These are phyloP conservation scores for Fusarium hostae DNA, from an alignment of 2,329 filamentous ascomycete genomes.

Conservation along the genomic window DNA sequence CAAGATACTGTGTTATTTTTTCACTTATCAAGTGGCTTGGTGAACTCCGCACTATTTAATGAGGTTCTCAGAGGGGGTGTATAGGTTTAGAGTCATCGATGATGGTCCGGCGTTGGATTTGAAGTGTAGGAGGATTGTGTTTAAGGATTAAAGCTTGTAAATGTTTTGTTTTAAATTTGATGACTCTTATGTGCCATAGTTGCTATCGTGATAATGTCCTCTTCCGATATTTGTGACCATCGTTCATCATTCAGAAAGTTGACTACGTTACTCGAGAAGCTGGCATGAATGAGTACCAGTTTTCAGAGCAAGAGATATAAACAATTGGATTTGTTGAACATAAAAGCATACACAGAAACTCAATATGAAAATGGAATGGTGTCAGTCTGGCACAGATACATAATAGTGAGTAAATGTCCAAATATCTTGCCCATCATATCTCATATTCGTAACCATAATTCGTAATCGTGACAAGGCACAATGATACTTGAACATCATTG, in stretches of 20 bases:
- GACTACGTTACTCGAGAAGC: background rate
- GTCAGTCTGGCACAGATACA: background rate
- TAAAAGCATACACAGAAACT: background rate
- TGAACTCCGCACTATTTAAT: constrained; percentile 24
- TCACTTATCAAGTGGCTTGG: background rate
- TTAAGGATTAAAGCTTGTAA: constrained; percentile 24
- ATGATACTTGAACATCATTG: background rate
- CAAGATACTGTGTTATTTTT: background rate
- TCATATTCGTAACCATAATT: constrained; percentile 9
- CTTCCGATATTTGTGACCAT: background rate
- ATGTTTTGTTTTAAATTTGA: constrained; percentile 11
- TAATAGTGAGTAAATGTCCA: constrained; percentile 2
- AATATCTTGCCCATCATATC: background rate
- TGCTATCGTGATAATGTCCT: background rate
- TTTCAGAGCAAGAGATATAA: background rate
- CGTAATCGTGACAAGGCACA: background rate
- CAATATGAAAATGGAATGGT: background rate
- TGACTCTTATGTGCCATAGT: background rate
- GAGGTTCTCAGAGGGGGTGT: constrained; percentile 35
- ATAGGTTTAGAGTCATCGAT: constrained; percentile 54
- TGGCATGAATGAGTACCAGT: background rate
- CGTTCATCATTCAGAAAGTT: background rate
- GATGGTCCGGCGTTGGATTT: constrained; percentile 57
- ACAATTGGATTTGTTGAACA: background rate
- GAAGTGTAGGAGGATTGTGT: constrained; percentile 21